These are phyloP conservation scores for Agrocybe pediades DNA, from an alignment of 768 basidiomycete genomes.

Conservation along the genomic window DNA sequence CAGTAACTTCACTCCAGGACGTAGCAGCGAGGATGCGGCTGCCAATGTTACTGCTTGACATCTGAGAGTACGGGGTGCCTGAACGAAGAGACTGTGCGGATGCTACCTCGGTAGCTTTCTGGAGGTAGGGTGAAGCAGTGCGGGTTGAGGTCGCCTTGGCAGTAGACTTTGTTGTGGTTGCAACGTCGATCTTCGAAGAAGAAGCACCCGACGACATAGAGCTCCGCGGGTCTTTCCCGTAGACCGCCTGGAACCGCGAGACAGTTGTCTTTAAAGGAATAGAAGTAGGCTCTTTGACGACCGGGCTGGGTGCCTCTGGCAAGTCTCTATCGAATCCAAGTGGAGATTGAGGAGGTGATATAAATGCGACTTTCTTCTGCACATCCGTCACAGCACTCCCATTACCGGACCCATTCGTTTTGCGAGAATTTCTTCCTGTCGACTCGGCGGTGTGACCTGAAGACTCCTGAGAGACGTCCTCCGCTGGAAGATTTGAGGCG, in stretches of 20 bases:
- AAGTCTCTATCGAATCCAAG: constrained; percentile 54
- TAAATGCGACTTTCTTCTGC: constrained; percentile 87
- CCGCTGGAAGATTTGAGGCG: constrained; percentile 18
- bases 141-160: constrained; percentile 63
- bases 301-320: constrained; percentile 43
- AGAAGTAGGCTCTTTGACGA: constrained; percentile 26
- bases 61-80: constrained; percentile 79
- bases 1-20: constrained; percentile 94
- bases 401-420: constrained; percentile 32
- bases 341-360: constrained; percentile 79
- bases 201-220: constrained; percentile 66
- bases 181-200: constrained; percentile 66
- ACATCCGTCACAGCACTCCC: constrained; percentile 43
- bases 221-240: constrained; percentile 70
- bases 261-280: constrained; percentile 64
- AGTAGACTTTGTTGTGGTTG: constrained; percentile 40
- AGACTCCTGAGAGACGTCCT: constrained; percentile 23
- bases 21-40: constrained; percentile 75
- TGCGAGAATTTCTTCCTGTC: constrained; percentile 34
- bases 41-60: constrained; percentile 62
- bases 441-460: constrained; percentile 32
- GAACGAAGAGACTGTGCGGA: constrained; percentile 76
- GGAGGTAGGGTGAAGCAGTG: constrained; percentile 60
- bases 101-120: constrained; percentile 46
- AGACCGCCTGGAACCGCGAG: constrained; percentile 75